Base-by-base conservation (phyloP, 768 basidiomycete species). In the Termitomyces sp. region DNA sequence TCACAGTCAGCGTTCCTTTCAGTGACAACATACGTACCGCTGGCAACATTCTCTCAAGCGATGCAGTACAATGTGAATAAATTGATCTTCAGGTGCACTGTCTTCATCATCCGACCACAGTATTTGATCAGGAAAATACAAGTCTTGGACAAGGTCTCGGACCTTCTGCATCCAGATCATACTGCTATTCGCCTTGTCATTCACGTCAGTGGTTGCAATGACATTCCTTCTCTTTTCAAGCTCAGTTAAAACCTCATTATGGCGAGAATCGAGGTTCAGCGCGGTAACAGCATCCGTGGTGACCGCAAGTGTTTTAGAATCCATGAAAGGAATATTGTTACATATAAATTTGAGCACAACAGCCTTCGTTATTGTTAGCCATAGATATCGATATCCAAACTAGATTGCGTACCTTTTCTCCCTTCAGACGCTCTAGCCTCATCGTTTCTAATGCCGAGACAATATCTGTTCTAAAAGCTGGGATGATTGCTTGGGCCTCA, bases 101-200 rank as follows among this genome's bases (percentile, higher is more conserved):
- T 74, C 72, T 48, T 84, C 82, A 48, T 81, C 79, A 26, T 80
- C 80, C 76, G 81, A 82, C 86, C 84, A 87, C 13, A 72, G 64
- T 7, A 82, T 62, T 1, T 74, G 66, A 56, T 79, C 75, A 20
- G 80, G 78, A 54, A 72, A 62, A 20, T 83, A 71, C 43, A 87
- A 71, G 1, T 72, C 67, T 55, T 71, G 65, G 22, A 76, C 63
- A 10, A 74, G 61, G 26, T 59, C 60, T 58, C 64, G 68, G 28
- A 75, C 64, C 40, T 61, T 66, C 65, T 68, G 65, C 32, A 69
- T 70, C 79, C 78, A 80, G 8, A 28, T n/a, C 45, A 60, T 8
- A 55, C 60, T 43, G 13, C 5, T 26, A 24, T 16, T 14, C 20
- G 22, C 28, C 16, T 24, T 18, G 11, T 48, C 51, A 35, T 47